Percentiles rank a stretch among this genome's conserved stretches.
phyloP scores from a whole-genome alignment of 805 yeast genomes.

The Phaffomyces thermotolerans region DNA sequence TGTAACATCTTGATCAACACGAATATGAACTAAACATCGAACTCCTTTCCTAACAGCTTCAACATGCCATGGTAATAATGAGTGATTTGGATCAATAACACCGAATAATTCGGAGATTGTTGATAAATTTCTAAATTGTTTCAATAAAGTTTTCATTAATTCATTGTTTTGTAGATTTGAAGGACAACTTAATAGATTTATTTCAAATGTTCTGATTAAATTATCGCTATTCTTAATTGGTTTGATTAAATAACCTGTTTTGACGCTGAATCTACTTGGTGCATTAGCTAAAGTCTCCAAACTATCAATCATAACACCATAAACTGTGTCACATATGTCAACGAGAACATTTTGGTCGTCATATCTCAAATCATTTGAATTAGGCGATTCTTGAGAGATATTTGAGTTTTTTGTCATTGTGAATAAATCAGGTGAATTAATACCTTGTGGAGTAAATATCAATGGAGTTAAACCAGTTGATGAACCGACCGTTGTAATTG shows the following conservation, averaged over 20 bases:
- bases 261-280: conserved; percentile 61
- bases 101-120: conserved; percentile 31
- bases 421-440: conserved; percentile 23
- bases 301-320: conserved; percentile 50
- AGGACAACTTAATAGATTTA: conserved; percentile 68
- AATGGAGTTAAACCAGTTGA: conserved; percentile 23
- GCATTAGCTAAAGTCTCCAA: conserved; percentile 65
- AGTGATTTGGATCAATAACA: conserved; percentile 25
- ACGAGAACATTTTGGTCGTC: conserved; percentile 26
- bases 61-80: conserved; percentile 67
- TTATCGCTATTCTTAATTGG: conserved; percentile 25
- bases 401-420: conserved; percentile 7
- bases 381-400: conserved; percentile 15
- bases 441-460: conserved; percentile 22
- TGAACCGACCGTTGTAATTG: conserved; percentile 22
- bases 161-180: conserved; percentile 50
- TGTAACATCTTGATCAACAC: conserved; percentile 28
- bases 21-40: conserved; percentile 50
- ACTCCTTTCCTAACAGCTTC: conserved; percentile 58
- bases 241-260: conserved; percentile 60
- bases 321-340: conserved; percentile 43
- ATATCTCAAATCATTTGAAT: conserved; percentile 3
- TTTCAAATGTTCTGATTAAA: conserved; percentile 41
- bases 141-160: conserved; percentile 47
- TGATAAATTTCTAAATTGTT: conserved; percentile 55